A percentile compares a stretch with the other conserved stretches of the same genome.
These are phyloP conservation scores for Pelargonium australe DNA, from an alignment of 441 rosid species.

Conservation along the genomic window DNA sequence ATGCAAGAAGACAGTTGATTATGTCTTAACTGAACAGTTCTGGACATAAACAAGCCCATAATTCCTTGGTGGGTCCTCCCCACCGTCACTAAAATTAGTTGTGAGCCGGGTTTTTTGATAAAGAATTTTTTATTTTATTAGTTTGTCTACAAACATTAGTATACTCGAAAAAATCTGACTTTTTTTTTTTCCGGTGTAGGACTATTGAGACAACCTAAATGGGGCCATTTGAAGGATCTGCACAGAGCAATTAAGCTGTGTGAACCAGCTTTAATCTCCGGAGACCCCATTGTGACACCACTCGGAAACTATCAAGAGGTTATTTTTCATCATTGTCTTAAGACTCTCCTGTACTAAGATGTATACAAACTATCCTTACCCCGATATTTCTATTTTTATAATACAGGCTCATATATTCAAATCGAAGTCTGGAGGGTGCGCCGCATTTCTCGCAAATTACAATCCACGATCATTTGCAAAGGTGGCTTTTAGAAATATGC, in stretches of 20 bases:
- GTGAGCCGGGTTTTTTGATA: not conserved
- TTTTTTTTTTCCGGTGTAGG: conserved; percentile 36
- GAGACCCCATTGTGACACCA: conserved; percentile 45
- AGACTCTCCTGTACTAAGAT: conserved; percentile 1
- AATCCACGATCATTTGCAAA: conserved; percentile 51
- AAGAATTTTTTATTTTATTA: not conserved
- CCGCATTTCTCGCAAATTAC: conserved; percentile 91
- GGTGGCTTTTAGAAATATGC: conserved; percentile 66
- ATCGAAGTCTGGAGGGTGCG: conserved; percentile 70
- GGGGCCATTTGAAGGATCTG: conserved; percentile 96
- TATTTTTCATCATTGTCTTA: conserved; percentile 8
- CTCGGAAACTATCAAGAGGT: conserved; percentile 95
- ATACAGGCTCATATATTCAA: conserved; percentile 81
- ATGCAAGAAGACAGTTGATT: too few species aligned
- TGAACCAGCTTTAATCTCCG: conserved; percentile 83
- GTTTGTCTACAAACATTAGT: not conserved
- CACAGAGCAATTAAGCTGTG: conserved; percentile 84
- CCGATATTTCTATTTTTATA: conserved; percentile 3
- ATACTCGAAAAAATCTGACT: conserved; percentile 13
- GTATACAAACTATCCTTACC: not conserved
- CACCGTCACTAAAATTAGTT: too few species aligned
- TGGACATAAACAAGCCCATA: too few species aligned
- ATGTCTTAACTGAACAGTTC: too few species aligned
- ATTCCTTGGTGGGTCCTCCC: too few species aligned
- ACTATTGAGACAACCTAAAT: conserved; percentile 79